These are phyloP conservation scores for Microstegium vimineum DNA, from an alignment of 176 grass and related monocot species.

Conservation along the genomic window DNA sequence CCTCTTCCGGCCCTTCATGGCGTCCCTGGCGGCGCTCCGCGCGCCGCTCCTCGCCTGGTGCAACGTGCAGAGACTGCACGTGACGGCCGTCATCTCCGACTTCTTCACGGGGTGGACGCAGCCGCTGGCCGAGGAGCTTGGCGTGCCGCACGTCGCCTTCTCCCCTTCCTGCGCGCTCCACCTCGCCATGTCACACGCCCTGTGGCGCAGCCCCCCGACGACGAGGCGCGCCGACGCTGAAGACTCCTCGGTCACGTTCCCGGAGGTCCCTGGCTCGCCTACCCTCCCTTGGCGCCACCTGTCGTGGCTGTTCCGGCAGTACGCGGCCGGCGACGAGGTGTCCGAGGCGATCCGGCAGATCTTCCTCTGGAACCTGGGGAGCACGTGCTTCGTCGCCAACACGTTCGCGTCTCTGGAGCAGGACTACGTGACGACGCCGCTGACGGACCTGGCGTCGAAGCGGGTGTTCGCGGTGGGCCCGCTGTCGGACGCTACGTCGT, in stretches of 20 bases:
- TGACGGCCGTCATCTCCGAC: conserved; percentile 57
- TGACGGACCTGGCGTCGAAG: conserved; percentile 33
- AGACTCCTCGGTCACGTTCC: conserved; percentile 32
- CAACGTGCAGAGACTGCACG: background rate
- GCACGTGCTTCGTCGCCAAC: conserved; percentile 48
- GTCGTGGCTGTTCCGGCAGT: conserved; percentile 26
- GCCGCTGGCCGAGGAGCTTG: conserved; percentile 40
- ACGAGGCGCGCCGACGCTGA: background rate
- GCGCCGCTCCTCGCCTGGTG: conserved; percentile 37
- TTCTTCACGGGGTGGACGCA: conserved; percentile 63
- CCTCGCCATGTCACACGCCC: conserved; percentile 27
- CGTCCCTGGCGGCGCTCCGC: conserved; percentile 18
- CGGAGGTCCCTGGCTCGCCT: conserved; percentile 21
- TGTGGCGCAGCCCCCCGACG: conserved; percentile 22
- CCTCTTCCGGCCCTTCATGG: conserved; percentile 36
- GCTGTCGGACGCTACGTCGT: background rate
- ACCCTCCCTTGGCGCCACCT: conserved; percentile 38
- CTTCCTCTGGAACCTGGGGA: conserved; percentile 53
- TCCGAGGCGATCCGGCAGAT: conserved; percentile 43
- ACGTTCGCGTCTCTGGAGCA: conserved; percentile 42
- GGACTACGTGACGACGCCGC: conserved; percentile 34
- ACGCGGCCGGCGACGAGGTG: conserved; percentile 39
- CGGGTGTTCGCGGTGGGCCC: conserved; percentile 53
- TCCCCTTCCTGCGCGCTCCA: conserved; percentile 26
- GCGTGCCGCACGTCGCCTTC: conserved; percentile 55